Evolutionary conservation across 306 rosid genomes (phyloP).

Genomic region (Pyrus bretschneideri): DNA sequence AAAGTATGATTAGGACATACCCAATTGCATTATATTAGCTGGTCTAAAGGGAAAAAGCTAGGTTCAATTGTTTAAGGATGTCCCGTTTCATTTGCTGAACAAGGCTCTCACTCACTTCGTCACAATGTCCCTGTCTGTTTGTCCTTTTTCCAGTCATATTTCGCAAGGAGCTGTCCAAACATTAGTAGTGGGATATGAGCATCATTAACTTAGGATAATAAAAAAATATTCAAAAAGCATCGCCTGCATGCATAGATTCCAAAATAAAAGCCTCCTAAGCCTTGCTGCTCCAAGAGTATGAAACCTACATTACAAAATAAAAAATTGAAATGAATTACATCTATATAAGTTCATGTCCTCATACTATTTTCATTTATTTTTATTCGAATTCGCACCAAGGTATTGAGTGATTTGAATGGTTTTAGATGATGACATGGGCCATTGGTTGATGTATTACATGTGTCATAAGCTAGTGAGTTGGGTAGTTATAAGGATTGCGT

Average conservation of each 20-base stretch:
- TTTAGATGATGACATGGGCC: no score
- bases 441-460: no score
- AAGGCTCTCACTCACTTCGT: no score
- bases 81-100: neutral
- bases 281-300: neutral
- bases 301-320: neutral
- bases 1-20: no score
- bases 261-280: neutral
- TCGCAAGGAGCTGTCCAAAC: neutral
- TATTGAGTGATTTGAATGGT: no score
- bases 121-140: no score
- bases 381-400: no score
- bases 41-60: neutral
- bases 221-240: slow-evolving; percentile 6
- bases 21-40: no score
- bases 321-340: neutral
- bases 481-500: no score
- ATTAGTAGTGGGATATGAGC: slow-evolving; percentile 17
- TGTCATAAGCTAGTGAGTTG: no score
- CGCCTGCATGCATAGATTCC: neutral
- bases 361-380: no score
- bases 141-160: neutral
- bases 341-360: no score
- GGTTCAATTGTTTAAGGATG: neutral
- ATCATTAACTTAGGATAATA: slow-evolving; percentile 15